These are phyloP conservation scores for Suhomyces terraborum DNA, from an alignment of 1,139 yeast genomes.

Conservation along the genomic window DNA sequence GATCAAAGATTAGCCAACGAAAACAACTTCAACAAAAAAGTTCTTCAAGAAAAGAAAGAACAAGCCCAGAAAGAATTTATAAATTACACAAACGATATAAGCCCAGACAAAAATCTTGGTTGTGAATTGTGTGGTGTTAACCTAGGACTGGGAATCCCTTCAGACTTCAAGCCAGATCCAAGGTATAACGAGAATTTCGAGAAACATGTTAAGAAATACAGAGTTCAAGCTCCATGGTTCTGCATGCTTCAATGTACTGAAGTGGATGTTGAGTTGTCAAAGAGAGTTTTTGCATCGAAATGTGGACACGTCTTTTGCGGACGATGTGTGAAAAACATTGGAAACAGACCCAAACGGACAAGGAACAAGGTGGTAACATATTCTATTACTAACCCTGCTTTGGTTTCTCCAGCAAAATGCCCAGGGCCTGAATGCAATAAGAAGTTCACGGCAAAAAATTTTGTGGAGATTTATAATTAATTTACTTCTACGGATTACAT, in stretches of 20 bases:
- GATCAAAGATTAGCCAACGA: constrained; percentile 39
- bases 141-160: constrained; percentile 72
- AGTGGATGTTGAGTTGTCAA: constrained; percentile 63
- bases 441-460: constrained; percentile 35
- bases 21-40: constrained; percentile 32
- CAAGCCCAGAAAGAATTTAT: constrained; percentile 23
- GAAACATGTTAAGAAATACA: constrained; percentile 31
- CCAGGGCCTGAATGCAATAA: constrained; percentile 43
- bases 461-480: constrained; percentile 38
- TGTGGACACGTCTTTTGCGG: constrained; percentile 94
- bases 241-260: constrained; percentile 50
- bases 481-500: constrained; percentile 4
- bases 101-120: constrained; percentile 35
- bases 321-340: constrained; percentile 68
- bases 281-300: constrained; percentile 63
- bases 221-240: constrained; percentile 66
- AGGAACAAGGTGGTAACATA: constrained; percentile 15
- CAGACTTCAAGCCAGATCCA: constrained; percentile 41
- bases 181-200: constrained; percentile 31
- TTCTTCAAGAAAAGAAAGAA: constrained; percentile 32
- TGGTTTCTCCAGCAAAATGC: constrained; percentile 54
- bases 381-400: constrained; percentile 46
- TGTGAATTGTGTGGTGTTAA: constrained; percentile 73
- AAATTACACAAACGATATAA: constrained; percentile 44
- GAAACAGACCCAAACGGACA: constrained; percentile 35